Percentiles rank a stretch among this genome's conserved stretches.
phyloP scores from a whole-genome alignment of 352 stramenopile genomes.

The Phytophthora fragariae region DNA sequence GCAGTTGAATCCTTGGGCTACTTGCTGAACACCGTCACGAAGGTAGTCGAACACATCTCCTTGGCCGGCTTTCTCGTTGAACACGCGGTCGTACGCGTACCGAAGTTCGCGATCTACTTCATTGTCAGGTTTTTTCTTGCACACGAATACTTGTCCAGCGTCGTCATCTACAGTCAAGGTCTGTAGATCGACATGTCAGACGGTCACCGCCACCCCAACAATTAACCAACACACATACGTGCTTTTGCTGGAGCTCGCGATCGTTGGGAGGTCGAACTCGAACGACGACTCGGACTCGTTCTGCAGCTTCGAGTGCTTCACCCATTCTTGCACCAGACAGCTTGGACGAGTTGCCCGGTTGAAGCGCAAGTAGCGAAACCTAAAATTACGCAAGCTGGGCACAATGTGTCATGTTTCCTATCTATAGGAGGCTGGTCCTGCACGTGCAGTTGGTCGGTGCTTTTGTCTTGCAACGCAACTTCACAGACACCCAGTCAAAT shows the following conservation, averaged over 20 bases:
- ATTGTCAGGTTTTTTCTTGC: constrained; percentile 54
- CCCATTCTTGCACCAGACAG: constrained; percentile 35
- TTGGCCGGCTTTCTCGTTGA: constrained; percentile 66
- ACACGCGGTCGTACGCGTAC: constrained; percentile 81
- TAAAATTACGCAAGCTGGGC: constrained; percentile 23
- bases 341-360: constrained; percentile 4
- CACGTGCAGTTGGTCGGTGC: not conserved
- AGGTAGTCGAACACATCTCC: constrained; percentile 81
- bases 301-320: constrained; percentile 43
- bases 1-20: constrained; percentile 91
- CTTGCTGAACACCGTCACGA: constrained; percentile 72
- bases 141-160: constrained; percentile 48
- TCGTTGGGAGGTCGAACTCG: constrained; percentile 81
- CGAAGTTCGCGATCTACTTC: constrained; percentile 59
- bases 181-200: constrained; percentile 17
- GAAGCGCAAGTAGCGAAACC: not conserved
- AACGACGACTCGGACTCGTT: constrained; percentile 81
- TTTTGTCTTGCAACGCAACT: constrained; percentile 9
- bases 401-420: constrained; percentile 9
- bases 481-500: constrained; percentile 3
- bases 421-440: constrained; percentile 20
- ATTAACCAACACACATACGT: constrained; percentile 32
- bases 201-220: not conserved
- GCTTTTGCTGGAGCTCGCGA: constrained; percentile 55
- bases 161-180: constrained; percentile 47